Percentiles rank a stretch among this genome's conserved stretches.
These are phyloP conservation scores for Apophysomyces ossiformis DNA, from an alignment of 371 early-diverging fungal genomes.

Conservation along the genomic window DNA sequence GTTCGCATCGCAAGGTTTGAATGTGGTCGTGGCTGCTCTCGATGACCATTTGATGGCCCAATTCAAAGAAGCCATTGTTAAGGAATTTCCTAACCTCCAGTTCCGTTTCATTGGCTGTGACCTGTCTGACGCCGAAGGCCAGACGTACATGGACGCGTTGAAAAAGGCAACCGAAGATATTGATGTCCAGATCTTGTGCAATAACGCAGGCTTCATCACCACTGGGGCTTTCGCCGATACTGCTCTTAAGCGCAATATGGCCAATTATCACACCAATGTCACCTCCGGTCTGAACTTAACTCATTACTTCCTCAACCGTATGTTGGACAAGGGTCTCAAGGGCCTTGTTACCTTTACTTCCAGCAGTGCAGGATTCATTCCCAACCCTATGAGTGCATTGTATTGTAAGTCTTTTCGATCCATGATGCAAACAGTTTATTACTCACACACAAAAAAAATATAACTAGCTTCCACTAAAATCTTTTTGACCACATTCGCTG, in stretches of 20 bases:
- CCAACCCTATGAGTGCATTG: constrained; percentile 60
- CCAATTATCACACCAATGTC: constrained; percentile 62
- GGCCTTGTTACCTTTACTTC: constrained; percentile 66
- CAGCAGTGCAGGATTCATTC: constrained; percentile 62
- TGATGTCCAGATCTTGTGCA: constrained; percentile 61
- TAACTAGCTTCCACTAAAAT: constrained; percentile 52
- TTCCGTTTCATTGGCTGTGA: constrained; percentile 64
- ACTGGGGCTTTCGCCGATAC: constrained; percentile 59
- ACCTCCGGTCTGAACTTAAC: constrained; percentile 52
- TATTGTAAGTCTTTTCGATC: constrained; percentile 42
- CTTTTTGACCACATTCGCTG: constrained; percentile 65
- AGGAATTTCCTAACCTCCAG: constrained; percentile 47
- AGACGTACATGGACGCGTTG: constrained; percentile 48
- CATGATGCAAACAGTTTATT: not conserved
- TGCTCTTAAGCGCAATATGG: constrained; percentile 44
- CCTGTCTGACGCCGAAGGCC: constrained; percentile 43
- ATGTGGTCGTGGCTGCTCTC: constrained; percentile 64
- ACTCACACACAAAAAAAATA: constrained; percentile 15
- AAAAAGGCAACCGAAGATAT: constrained; percentile 51
- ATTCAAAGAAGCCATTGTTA: constrained; percentile 45
- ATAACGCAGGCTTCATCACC: constrained; percentile 70
- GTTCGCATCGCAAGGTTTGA: constrained; percentile 58
- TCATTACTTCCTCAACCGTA: constrained; percentile 58
- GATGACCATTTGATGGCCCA: constrained; percentile 47
- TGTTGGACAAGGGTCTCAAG: constrained; percentile 44